Conservation (phyloP, 306 rosid genomes). For the Vigna angularis region DNA sequence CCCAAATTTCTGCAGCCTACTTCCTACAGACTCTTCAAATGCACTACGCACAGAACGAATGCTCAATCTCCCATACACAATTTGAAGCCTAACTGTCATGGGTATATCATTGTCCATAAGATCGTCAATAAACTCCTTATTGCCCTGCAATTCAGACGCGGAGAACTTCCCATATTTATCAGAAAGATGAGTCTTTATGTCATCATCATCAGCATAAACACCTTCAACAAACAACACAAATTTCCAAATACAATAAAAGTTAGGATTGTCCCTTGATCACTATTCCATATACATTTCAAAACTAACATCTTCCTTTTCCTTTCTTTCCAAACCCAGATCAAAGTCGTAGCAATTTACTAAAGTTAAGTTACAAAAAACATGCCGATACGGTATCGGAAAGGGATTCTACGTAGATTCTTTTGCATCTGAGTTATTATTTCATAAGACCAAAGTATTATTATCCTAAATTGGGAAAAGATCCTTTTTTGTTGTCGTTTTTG, state of each 20-base stretch:
- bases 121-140: slow-evolving; percentile 66
- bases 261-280: neutral
- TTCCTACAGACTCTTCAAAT: slow-evolving; percentile 89
- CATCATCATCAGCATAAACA: slow-evolving; percentile 76
- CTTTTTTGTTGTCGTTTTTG: neutral
- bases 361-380: neutral
- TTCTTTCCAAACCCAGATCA: neutral
- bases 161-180: slow-evolving; percentile 70
- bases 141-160: slow-evolving; percentile 58
- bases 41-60: slow-evolving; percentile 86
- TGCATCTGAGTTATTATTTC: neutral
- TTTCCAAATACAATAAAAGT: slow-evolving; percentile 14
- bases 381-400: neutral
- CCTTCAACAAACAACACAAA: slow-evolving; percentile 58
- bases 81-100: slow-evolving; percentile 86
- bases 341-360: neutral
- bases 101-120: slow-evolving; percentile 78
- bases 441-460: neutral
- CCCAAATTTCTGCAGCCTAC: slow-evolving; percentile 73
- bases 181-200: slow-evolving; percentile 57
- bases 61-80: slow-evolving; percentile 83
- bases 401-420: neutral
- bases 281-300: neutral
- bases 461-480: neutral
- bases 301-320: neutral